Evolutionary conservation across 2,329 filamentous ascomycete genomes (phyloP).

Genomic region (Drechmeria coniospora): DNA sequence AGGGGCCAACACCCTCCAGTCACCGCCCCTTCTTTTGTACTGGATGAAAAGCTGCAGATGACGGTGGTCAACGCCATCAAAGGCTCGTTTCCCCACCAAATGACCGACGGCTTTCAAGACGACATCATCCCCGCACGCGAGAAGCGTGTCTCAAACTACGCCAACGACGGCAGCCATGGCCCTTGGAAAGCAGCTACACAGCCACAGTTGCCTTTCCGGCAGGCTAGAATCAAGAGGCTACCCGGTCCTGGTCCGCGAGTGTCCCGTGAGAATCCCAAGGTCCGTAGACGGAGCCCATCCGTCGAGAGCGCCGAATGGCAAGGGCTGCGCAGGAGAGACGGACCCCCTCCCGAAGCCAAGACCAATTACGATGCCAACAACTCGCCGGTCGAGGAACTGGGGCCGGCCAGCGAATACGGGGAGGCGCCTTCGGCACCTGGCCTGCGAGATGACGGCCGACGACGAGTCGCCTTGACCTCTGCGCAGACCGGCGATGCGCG

Average conservation of each 20-base stretch:
- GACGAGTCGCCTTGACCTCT: slow-evolving; percentile 9
- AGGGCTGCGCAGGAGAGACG: slow-evolving; percentile 6
- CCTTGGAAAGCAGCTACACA: neutral
- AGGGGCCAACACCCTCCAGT: no score
- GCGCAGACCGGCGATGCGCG: slow-evolving; percentile 8
- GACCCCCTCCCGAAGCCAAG: no score
- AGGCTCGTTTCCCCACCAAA: slow-evolving; percentile 11
- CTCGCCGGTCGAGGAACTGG: slow-evolving; percentile 11
- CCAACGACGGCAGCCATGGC: slow-evolving; percentile 2
- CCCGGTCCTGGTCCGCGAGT: neutral
- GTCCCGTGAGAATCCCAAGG: neutral
- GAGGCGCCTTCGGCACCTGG: slow-evolving; percentile 10
- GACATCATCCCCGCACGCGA: slow-evolving; percentile 6
- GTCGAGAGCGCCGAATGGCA: slow-evolving; percentile 9
- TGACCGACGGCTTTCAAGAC: slow-evolving; percentile 19
- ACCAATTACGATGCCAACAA: no score
- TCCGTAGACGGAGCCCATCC: slow-evolving; percentile 11
- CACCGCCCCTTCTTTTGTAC: slow-evolving; percentile 14
- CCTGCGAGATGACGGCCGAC: slow-evolving; percentile 8
- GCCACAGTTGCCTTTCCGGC: slow-evolving; percentile 1
- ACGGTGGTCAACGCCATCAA: slow-evolving; percentile 15
- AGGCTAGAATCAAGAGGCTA: slow-evolving; percentile 1
- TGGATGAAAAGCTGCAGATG: slow-evolving; percentile 22
- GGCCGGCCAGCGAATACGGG: slow-evolving; percentile 8
- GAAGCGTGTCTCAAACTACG: slow-evolving; percentile 7